These are phyloP conservation scores for Pogostemon cablin DNA, from an alignment of 257 asterid species.

Conservation along the genomic window DNA sequence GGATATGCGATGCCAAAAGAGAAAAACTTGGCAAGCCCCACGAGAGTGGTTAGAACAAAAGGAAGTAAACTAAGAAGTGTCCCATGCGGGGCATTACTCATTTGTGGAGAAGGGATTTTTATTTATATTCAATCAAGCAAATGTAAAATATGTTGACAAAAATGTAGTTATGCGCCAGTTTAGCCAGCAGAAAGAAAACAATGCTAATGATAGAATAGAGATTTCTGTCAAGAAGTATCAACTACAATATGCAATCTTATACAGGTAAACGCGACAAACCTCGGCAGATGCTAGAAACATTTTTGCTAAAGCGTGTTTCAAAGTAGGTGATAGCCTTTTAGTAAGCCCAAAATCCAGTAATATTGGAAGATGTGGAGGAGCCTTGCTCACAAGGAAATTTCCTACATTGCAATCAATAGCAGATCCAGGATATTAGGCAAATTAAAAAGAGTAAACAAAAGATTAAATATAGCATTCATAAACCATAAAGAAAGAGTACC, in stretches of 20 bases:
- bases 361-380: slow-evolving; percentile 90
- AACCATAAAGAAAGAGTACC: slow-evolving; percentile 36
- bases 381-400: slow-evolving; percentile 95
- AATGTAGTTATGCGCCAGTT: too few species aligned
- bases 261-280: slow-evolving; percentile 50
- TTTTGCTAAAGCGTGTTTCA: slow-evolving; percentile 91
- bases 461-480: not conserved
- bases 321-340: slow-evolving; percentile 66
- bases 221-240: not conserved
- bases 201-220: too few species aligned
- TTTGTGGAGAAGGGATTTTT: too few species aligned
- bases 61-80: too few species aligned
- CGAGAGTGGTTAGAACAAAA: too few species aligned
- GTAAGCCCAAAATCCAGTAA: slow-evolving; percentile 98
- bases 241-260: slow-evolving; percentile 23
- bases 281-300: slow-evolving; percentile 98
- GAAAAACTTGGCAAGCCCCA: too few species aligned
- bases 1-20: too few species aligned
- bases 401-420: slow-evolving; percentile 53
- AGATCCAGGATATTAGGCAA: slow-evolving; percentile 22
- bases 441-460: slow-evolving; percentile 16
- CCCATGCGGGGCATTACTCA: too few species aligned
- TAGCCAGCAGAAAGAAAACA: too few species aligned
- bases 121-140: too few species aligned
- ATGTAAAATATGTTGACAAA: too few species aligned